Conservation (phyloP, 441 rosid species). For the Corymbia citriodora region DNA sequence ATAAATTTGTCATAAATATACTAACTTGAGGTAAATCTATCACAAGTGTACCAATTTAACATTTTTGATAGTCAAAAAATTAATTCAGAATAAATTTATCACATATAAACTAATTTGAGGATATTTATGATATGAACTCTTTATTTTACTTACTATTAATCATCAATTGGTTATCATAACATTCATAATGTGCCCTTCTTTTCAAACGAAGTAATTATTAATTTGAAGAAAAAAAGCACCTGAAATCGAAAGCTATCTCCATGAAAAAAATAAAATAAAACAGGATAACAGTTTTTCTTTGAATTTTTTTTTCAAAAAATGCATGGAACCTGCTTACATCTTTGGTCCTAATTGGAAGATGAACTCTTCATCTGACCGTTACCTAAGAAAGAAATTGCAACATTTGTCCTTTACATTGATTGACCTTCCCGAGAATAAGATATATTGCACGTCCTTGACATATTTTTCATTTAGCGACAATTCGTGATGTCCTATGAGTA, state of each 20-base stretch:
- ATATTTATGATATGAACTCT: too few species aligned
- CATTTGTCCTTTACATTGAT: not conserved
- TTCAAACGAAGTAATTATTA: not conserved
- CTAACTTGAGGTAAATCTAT: too few species aligned
- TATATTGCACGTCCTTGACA: not conserved
- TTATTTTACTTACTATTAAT: not conserved
- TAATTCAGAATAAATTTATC: too few species aligned
- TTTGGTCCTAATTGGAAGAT: not conserved
- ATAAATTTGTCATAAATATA: too few species aligned
- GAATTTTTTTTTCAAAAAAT: not conserved
- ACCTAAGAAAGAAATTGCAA: not conserved
- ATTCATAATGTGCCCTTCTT: not conserved
- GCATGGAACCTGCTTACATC: not conserved
- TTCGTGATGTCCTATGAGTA: not conserved
- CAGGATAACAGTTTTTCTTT: not conserved
- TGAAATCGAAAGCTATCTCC: not conserved
- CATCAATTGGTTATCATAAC: not conserved
- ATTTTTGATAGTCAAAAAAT: too few species aligned
- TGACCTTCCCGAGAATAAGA: not conserved
- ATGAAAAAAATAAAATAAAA: not conserved
- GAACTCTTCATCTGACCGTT: not conserved
- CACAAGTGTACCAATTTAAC: too few species aligned
- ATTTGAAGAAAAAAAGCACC: not conserved
- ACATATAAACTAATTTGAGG: too few species aligned
- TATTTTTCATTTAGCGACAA: not conserved